Evolutionary conservation across 768 basidiomycete genomes (phyloP).

Genomic region (Boletus edulis): DNA sequence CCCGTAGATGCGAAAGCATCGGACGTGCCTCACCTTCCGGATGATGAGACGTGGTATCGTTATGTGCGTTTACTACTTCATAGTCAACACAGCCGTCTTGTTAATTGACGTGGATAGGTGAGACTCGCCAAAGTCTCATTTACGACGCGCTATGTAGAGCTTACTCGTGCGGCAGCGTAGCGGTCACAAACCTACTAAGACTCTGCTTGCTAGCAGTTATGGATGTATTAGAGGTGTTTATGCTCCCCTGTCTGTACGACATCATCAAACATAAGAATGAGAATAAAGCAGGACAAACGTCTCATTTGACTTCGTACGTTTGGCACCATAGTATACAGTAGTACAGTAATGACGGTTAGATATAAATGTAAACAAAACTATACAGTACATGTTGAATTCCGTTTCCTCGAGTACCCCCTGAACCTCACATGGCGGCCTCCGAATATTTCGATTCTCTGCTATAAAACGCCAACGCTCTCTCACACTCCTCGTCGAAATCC

Average conservation of each 20-base stretch:
- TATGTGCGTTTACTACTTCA: slow-evolving; percentile 19
- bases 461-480: slow-evolving; percentile 27
- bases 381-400: slow-evolving; percentile 2
- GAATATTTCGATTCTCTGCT: slow-evolving; percentile 5
- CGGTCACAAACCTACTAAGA: background rate
- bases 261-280: too few relatives aligned
- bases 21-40: slow-evolving; percentile 34
- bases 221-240: background rate
- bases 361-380: slow-evolving; percentile 21
- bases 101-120: slow-evolving; percentile 12
- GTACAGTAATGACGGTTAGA: slow-evolving; percentile 13
- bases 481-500: slow-evolving; percentile 26
- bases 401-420: background rate
- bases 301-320: background rate
- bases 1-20: slow-evolving; percentile 29
- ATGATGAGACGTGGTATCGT: slow-evolving; percentile 36
- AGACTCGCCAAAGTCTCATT: slow-evolving; percentile 14
- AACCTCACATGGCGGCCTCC: background rate
- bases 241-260: too few relatives aligned
- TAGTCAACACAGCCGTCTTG: background rate
- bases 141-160: slow-evolving; percentile 20
- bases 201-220: background rate
- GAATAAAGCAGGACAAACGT: background rate
- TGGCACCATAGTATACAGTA: slow-evolving; percentile 11
- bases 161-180: slow-evolving; percentile 10